Evolutionary conservation across 768 basidiomycete species (phyloP).

Genomic region (Russula sp.): DNA sequence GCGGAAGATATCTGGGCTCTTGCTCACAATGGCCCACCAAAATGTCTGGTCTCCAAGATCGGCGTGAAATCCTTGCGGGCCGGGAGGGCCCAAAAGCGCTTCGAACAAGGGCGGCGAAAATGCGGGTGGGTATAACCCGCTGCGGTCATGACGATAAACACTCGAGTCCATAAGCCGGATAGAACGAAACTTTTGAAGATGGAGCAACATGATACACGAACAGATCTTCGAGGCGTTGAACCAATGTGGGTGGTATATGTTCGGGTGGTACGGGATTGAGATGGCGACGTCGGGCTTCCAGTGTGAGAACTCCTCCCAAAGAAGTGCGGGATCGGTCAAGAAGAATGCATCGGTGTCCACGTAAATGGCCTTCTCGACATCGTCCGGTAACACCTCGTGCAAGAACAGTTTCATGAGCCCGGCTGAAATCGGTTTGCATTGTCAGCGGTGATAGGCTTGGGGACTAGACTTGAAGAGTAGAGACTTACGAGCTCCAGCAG

Average conservation of each 20-base stretch:
- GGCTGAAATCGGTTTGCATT: slow-evolving; percentile 34
- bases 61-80: slow-evolving; percentile 41
- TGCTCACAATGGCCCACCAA: slow-evolving; percentile 53
- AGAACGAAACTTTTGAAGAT: slow-evolving; percentile 45
- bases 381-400: slow-evolving; percentile 47
- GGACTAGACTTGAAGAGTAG: background rate
- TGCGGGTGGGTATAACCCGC: slow-evolving; percentile 35
- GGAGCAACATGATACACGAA: slow-evolving; percentile 53
- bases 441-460: background rate
- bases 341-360: slow-evolving; percentile 54
- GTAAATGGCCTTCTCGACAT: slow-evolving; percentile 47
- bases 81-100: slow-evolving; percentile 45
- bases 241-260: slow-evolving; percentile 43
- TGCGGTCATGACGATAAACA: slow-evolving; percentile 38
- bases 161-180: slow-evolving; percentile 49
- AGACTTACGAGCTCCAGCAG: slow-evolving; percentile 46
- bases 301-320: slow-evolving; percentile 44
- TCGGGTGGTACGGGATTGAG: slow-evolving; percentile 47
- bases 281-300: slow-evolving; percentile 41
- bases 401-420: slow-evolving; percentile 55
- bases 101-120: slow-evolving; percentile 45
- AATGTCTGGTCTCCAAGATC: slow-evolving; percentile 53
- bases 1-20: slow-evolving; percentile 43
- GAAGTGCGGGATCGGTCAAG: slow-evolving; percentile 46
- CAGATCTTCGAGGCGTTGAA: slow-evolving; percentile 48